These are phyloP conservation scores for Coemansia sp. DNA, from an alignment of 192 early-diverging fungal species.

Conservation along the genomic window DNA sequence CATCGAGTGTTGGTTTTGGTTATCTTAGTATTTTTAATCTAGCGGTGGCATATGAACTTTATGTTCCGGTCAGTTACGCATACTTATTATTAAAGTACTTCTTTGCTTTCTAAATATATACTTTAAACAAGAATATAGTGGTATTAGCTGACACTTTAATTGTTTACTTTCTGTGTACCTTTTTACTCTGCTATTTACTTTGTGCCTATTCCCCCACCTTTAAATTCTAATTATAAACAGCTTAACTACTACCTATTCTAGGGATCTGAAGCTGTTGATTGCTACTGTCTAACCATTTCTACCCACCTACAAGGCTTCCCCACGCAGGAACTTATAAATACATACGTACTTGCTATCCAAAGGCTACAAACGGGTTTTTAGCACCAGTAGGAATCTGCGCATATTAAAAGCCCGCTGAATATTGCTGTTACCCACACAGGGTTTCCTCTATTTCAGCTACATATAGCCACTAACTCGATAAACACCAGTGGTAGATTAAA, in stretches of 20 bases:
- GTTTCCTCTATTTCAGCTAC: background rate
- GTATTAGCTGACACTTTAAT: background rate
- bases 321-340: conserved; percentile 1
- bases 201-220: background rate
- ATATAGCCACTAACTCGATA: background rate
- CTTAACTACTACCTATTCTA: background rate
- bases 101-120: background rate
- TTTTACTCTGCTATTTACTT: background rate
- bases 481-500: background rate
- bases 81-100: background rate
- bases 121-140: background rate
- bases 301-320: background rate
- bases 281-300: conserved; percentile 1
- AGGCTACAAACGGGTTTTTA: conserved; percentile 16
- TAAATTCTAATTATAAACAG: background rate
- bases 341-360: conserved; percentile 1
- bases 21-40: background rate
- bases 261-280: background rate
- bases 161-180: background rate
- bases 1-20: too few species aligned
- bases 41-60: background rate
- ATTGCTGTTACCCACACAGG: background rate
- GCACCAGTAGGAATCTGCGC: conserved; percentile 14
- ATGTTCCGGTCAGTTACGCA: background rate
- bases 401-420: background rate